phyloP scores from a whole-genome alignment of 805 yeast genomes.

The Scheffersomyces lignosus region DNA sequence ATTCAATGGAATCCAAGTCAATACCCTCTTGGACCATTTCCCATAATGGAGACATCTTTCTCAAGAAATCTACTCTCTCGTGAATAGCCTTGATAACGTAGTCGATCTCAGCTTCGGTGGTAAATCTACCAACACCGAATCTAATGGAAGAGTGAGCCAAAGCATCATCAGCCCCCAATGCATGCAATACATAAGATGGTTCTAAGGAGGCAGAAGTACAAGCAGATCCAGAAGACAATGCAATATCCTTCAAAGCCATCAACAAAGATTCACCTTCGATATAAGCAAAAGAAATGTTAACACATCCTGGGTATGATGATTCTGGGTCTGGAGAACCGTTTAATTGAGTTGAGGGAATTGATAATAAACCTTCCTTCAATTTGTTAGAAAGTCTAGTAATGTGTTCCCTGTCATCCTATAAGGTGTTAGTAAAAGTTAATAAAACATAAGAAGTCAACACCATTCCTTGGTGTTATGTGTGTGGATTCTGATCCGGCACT shows the following conservation, averaged over 20 bases:
- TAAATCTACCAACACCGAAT: slow-evolving; percentile 95
- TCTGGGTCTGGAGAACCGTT: slow-evolving; percentile 70
- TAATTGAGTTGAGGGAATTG: slow-evolving; percentile 84
- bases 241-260: slow-evolving; percentile 97
- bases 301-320: slow-evolving; percentile 82
- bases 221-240: slow-evolving; percentile 94
- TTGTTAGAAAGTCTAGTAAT: slow-evolving; percentile 70
- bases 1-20: slow-evolving; percentile 88
- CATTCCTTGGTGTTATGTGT: no score
- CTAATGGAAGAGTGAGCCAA: slow-evolving; percentile 97
- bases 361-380: slow-evolving; percentile 67
- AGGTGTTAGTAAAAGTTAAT: slow-evolving; percentile 5
- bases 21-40: slow-evolving; percentile 99
- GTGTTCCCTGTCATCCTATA: slow-evolving; percentile 62
- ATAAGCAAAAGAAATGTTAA: slow-evolving; percentile 93
- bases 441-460: not conserved
- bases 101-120: slow-evolving; percentile 94
- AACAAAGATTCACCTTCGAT: slow-evolving; percentile 96
- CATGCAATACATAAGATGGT: slow-evolving; percentile 95
- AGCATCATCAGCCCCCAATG: slow-evolving; percentile 97
- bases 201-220: slow-evolving; percentile 98
- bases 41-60: slow-evolving; percentile 95
- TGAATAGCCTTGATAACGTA: slow-evolving; percentile 87
- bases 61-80: slow-evolving; percentile 85
- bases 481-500: no score